Evolutionary conservation across 2,329 filamentous ascomycete species (phyloP).

Genomic region (Chaetomiaceae sp.): DNA sequence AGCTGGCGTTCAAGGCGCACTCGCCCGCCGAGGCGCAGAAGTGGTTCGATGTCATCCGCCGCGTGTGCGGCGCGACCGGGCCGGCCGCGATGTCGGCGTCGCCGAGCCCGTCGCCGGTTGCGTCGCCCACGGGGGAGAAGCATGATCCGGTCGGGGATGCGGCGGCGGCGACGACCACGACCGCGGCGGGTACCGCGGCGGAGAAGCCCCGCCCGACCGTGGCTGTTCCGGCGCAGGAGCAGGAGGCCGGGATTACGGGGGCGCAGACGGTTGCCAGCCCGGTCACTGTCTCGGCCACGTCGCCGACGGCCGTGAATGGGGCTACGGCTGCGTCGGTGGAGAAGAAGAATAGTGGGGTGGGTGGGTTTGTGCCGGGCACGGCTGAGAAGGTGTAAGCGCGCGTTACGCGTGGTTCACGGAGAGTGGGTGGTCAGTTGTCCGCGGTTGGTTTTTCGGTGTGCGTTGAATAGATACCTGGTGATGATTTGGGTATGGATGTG

Average conservation of each 20-base stretch:
- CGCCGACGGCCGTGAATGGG: conserved; percentile 2
- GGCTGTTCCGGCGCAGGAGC: conserved; percentile 32
- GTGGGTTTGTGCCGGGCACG: background rate
- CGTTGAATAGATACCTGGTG: too few relatives aligned
- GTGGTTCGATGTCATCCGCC: conserved; percentile 72
- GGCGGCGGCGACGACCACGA: conserved; percentile 23
- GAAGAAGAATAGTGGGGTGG: background rate
- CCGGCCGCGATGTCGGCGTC: conserved; percentile 30
- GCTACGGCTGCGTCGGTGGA: background rate
- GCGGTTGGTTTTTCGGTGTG: too few relatives aligned
- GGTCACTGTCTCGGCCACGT: background rate
- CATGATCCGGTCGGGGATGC: too few relatives aligned
- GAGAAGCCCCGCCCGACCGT: conserved; percentile 20
- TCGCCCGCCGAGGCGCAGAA: conserved; percentile 72
- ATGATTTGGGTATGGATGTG: too few relatives aligned
- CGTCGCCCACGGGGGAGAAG: too few relatives aligned
- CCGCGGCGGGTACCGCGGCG: conserved; percentile 16
- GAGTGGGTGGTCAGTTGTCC: too few relatives aligned
- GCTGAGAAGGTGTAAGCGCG: too few relatives aligned
- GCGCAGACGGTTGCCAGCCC: conserved; percentile 16
- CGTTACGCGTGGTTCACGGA: too few relatives aligned
- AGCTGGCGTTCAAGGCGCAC: conserved; percentile 83
- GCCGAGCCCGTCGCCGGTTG: conserved; percentile 26
- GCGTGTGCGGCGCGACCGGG: conserved; percentile 49
- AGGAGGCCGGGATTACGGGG: conserved; percentile 32